Percentiles rank a stretch among this genome's conserved stretches.
phyloP scores from a whole-genome alignment of 2,329 filamentous ascomycete genomes.

The Dactylellina drechsleri region DNA sequence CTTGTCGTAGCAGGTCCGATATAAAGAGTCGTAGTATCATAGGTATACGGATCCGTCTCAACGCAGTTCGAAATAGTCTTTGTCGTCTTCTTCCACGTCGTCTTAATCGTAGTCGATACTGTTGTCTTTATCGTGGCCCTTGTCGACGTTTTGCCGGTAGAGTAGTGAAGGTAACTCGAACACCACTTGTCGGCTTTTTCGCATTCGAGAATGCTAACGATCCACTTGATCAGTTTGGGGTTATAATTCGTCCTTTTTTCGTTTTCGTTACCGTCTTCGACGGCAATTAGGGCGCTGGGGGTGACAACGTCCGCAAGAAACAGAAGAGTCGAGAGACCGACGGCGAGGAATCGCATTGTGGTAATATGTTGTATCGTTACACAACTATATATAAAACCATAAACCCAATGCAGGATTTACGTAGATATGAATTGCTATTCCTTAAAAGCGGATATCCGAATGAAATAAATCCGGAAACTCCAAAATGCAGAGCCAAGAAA shows the following conservation, averaged over 20 bases:
- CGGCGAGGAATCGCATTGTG: constrained; percentile 26
- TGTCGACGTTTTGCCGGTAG: constrained; percentile 18
- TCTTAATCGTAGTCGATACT: constrained; percentile 10
- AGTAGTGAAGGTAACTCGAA: constrained; percentile 21
- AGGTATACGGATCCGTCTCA: constrained; percentile 29
- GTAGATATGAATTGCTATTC: constrained; percentile 1
- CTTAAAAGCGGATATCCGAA: neutral
- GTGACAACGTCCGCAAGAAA: neutral
- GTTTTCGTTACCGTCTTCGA: neutral
- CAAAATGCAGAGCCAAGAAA: constrained; percentile 1
- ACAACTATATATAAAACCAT: too few species aligned
- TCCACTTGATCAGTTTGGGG: constrained; percentile 9
- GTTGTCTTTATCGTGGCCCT: constrained; percentile 21
- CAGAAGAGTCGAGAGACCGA: neutral
- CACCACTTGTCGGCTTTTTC: constrained; percentile 20
- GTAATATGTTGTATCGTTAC: neutral
- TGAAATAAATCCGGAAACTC: neutral
- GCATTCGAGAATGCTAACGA: constrained; percentile 25
- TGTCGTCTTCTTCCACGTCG: constrained; percentile 3
- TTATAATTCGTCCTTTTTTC: constrained; percentile 11
- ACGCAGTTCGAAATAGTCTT: constrained; percentile 10
- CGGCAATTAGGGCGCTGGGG: neutral
- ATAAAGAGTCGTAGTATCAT: constrained; percentile 42
- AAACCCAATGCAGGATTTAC: neutral
- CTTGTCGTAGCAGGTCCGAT: constrained; percentile 34